Base-by-base conservation (phyloP, 208 protist species). In the Strigomonas culicis region DNA sequence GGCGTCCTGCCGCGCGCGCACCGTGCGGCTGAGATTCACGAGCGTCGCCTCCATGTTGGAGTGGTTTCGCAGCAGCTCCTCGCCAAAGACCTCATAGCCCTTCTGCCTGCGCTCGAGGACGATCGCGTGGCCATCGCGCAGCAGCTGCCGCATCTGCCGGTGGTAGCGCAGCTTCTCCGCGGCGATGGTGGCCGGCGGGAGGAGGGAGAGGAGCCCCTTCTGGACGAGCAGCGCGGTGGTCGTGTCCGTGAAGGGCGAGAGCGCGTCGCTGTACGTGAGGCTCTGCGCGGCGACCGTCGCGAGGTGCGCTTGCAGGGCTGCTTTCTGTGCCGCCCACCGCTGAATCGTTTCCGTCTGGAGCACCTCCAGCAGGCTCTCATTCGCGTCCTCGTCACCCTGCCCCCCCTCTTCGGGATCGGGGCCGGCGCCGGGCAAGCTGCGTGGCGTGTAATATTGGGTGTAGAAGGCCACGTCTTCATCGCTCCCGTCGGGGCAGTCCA, bases 401-500 rank as follows among this genome's bases (percentile, higher is more conserved):
- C 3, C 17, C 43, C 43, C 19, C 15, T 15, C n/a, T 51, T 51
- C 8, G 1, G 22, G 21, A 11, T 22, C 19, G 8, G 43, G 8
- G 8, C 3, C 43, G 21, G 21, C 21, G 21, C 4, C 21, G 1
- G 21, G 17, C 19, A 28, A 28, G 2, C 1, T 27, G 46, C n/a
- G 34, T 4, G 27, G 56, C 11, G 56, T 21, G 56, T 22, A 30
- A 11, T n/a, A 10, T 4, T 15, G 13, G 57, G 34, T 19, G 52
- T 4, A 19, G 34, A 36, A 44, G 22, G 67, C 32, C 21, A 52
- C 24, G 13, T 57, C 55, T 63, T 94, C 84, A 55, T 90, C 87
- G 28, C 82, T 85, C 25, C 72, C 81, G 24, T 80, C 77, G 58
- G 80, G 85, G 64, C 87, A 94, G 74, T 94, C 84, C 3, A 91